Evolutionary conservation across 345 rosid species (phyloP), one percentile per base, ranked within the genome.

Genomic region (Draba incana): DNA sequence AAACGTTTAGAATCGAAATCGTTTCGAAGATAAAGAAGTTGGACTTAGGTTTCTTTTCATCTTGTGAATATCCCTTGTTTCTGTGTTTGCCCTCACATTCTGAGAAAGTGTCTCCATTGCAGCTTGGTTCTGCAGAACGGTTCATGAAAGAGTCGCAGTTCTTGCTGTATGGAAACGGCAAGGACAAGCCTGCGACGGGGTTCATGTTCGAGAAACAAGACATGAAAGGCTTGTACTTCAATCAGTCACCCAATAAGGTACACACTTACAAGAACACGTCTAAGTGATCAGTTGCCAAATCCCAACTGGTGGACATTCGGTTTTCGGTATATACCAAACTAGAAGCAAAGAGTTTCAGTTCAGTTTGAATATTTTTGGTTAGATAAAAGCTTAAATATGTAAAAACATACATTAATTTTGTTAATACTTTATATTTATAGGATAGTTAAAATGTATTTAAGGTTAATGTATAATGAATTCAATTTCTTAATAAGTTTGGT

Each of bases 121-220:
- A 93, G 98, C 97, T 90, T 67, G 98, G 98, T 35, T 87, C 98
- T 35, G 94, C 97, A 4, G 96, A 93, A 62, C 84, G 41, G 56
- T 90, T 93, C 77, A 85, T 88, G 90, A 82, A 82, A 79, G 90
- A 90, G 46, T 86, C 97, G 1, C 85, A 82, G 82, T 93, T 80
- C 82, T 69, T 93, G 78, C 81, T 88, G 57, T 69, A 90, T 70
- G 96, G 98, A 54, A 84, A 90, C 25, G 98, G 97, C 16, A 84
- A 83, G 75, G 90, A 86, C 66, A 83, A 84, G 62, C 78, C 94
- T 41, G 89, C 98, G 6, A 93, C 98, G 13, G 98, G 94, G 41
- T 90, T 93, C 80, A 88, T 82, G 92, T 87, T 90, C 16, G 96
- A 90, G 81, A 90, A 88, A 68, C 92, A 81, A 74, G 92, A 78